Evolutionary conservation across 805 yeast genomes (phyloP).

Genomic region (Kuraishia ogatae): DNA sequence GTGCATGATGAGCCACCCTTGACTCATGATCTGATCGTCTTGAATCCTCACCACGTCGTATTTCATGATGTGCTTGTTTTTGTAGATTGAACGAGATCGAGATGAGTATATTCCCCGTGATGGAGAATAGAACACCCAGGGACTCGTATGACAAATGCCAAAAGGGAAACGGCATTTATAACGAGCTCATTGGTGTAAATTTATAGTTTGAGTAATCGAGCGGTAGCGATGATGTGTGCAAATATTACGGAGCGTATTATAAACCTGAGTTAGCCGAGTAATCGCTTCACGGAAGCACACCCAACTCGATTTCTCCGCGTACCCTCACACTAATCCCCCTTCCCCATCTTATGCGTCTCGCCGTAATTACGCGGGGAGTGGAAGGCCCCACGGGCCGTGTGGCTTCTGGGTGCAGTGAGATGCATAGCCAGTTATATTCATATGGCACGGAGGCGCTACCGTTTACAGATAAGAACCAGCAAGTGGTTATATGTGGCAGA

Average conservation of each 20-base stretch:
- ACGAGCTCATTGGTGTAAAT: neutral
- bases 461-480: no score
- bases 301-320: neutral
- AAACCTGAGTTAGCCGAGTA: no score
- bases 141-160: constrained; percentile 7
- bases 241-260: no score
- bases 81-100: constrained; percentile 20
- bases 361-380: neutral
- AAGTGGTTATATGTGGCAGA: no score
- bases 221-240: neutral
- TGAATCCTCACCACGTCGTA: constrained; percentile 2
- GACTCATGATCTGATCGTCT: constrained; percentile 4
- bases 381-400: neutral
- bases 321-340: neutral
- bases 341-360: neutral
- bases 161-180: neutral
- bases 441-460: no score
- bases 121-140: constrained; percentile 16
- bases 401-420: neutral
- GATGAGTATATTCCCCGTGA: constrained; percentile 17
- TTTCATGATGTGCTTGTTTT: constrained; percentile 16
- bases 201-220: neutral
- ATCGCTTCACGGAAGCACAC: neutral
- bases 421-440: neutral
- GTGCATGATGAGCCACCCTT: neutral